These are phyloP conservation scores for Schwanniomyces etchellsii DNA, from an alignment of 1,139 yeast genomes.

Conservation along the genomic window DNA sequence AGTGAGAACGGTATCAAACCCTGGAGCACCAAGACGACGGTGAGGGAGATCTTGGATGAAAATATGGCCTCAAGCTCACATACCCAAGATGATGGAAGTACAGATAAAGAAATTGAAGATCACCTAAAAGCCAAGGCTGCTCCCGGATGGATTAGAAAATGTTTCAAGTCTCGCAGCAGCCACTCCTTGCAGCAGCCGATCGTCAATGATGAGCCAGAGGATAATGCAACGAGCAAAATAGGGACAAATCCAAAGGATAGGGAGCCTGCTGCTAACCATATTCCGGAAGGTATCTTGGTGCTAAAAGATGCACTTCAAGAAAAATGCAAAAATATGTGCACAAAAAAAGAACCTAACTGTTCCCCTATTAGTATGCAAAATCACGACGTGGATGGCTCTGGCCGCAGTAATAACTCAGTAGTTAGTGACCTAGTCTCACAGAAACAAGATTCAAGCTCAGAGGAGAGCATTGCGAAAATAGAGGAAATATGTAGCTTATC, in stretches of 20 bases:
- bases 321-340: not conserved
- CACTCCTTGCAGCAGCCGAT: too few species aligned
- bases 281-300: not conserved
- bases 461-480: too few species aligned
- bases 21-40: not conserved
- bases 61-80: not conserved
- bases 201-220: not conserved
- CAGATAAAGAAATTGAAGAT: constrained; percentile 7
- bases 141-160: not conserved
- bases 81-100: not conserved
- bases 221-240: not conserved
- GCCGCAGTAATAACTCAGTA: too few species aligned
- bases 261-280: too few species aligned
- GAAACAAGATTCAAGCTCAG: too few species aligned
- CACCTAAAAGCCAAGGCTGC: not conserved
- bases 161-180: too few species aligned
- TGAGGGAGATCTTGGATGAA: not conserved
- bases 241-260: too few species aligned
- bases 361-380: not conserved
- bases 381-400: too few species aligned
- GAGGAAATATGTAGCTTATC: too few species aligned
- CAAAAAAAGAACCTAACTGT: not conserved
- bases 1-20: not conserved
- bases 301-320: not conserved
- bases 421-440: too few species aligned